phyloP scores from a whole-genome alignment of 148 eudicot species.

The Polygonum aviculare region DNA sequence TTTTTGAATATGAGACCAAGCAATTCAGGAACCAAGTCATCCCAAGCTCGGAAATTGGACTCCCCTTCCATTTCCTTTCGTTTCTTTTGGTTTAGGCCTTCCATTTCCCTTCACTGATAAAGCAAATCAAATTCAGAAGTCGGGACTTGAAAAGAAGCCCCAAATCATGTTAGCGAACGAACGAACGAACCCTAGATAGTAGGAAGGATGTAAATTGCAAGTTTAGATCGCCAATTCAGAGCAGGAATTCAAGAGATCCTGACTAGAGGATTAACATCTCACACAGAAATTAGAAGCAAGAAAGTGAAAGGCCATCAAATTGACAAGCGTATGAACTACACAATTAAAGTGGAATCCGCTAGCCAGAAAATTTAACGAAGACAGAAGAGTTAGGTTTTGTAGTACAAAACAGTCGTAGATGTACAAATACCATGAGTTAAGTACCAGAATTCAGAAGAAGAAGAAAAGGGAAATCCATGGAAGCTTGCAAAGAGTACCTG shows the following conservation, averaged over 20 bases:
- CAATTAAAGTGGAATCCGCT: neutral
- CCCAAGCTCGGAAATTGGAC: constrained; percentile 33
- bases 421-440: no score
- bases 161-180: neutral
- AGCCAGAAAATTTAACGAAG: neutral
- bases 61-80: constrained; percentile 29
- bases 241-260: neutral
- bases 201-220: neutral
- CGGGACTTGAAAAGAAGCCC: no score
- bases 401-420: neutral
- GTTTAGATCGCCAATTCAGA: neutral
- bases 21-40: constrained; percentile 58
- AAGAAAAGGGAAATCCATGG: neutral
- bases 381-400: no score
- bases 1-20: constrained; percentile 47
- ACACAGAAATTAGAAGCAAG: neutral
- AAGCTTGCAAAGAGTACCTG: neutral
- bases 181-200: neutral
- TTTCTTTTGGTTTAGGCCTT: neutral
- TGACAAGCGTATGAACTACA: no score
- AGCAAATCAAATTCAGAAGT: neutral
- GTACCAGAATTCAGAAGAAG: neutral
- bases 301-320: neutral
- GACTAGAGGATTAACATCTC: no score
- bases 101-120: neutral